Percentiles rank a stretch among this genome's conserved stretches.
Evolutionary conservation across 2,329 filamentous ascomycete genomes (phyloP).

Genomic region (Akanthomyces muscarius): DNA sequence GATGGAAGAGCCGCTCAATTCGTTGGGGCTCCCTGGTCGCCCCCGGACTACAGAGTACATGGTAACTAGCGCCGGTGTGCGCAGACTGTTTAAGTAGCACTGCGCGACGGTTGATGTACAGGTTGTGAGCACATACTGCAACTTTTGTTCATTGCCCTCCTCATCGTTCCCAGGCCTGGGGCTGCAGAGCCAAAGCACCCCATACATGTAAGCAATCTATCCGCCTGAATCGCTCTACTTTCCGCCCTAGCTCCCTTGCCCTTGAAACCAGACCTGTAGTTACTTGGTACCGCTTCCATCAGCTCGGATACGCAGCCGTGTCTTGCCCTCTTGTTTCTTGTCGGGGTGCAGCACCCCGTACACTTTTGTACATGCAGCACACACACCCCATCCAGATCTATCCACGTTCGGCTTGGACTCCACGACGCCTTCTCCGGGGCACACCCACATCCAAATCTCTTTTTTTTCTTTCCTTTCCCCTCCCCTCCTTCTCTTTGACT

Average conservation of each 20-base stretch:
- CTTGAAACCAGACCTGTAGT: conserved; percentile 2
- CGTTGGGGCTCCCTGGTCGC: conserved; percentile 11
- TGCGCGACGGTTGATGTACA: not conserved
- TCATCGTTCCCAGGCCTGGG: not conserved
- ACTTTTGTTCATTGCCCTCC: not conserved
- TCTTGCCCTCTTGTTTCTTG: conserved; percentile 2
- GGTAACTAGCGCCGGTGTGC: not conserved
- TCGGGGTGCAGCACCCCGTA: conserved; percentile 3
- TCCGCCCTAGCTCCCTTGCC: not conserved
- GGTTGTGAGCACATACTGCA: not conserved
- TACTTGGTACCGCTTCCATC: conserved; percentile 8
- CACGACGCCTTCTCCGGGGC: conserved; percentile 12
- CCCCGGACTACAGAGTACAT: conserved; percentile 1
- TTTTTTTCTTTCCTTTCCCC: not conserved
- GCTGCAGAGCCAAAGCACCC: conserved; percentile 2
- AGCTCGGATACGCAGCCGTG: conserved; percentile 13
- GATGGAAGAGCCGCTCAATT: conserved; percentile 16
- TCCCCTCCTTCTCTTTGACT: not conserved
- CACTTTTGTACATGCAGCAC: conserved; percentile 6
- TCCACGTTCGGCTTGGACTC: conserved; percentile 15
- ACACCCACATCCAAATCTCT: conserved; percentile 15
- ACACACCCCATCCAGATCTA: conserved; percentile 12
- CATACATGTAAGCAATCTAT: conserved; percentile 12
- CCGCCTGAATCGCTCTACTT: not conserved
- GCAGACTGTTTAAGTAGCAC: not conserved